Base-by-base conservation (phyloP, 257 asterid species). In the Gentiana macrophylla region DNA sequence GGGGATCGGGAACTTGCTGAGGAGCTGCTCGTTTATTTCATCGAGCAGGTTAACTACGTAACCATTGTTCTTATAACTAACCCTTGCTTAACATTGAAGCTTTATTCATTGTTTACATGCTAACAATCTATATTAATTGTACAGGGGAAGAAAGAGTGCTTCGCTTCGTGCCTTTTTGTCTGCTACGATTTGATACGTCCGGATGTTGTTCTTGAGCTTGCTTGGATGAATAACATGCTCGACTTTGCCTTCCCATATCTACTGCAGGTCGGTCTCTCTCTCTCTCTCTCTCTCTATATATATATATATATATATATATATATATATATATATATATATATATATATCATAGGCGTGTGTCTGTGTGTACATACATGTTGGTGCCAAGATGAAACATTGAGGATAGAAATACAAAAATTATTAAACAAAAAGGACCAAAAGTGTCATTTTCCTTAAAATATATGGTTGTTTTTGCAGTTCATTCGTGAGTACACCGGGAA, bases 1-100 rank as follows among this genome's bases (percentile, higher is more conserved):
- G 99, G 99, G 8, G 97, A 92, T 50, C 99, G 97, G 56, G 97
- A 92, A 79, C 99, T 92, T 69, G 97, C 99, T 8, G 99, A 92
- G 84, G 99, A 88, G 77, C 77, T 92, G 79, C 97, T 88, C 75
- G 89, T 86, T 60, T 92, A 88, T 76, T 92, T 92, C 67, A 82
- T 92, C 57, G 99, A 92, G 60, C 83, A 92, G 97, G 99, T 92
- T 72, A 55, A 60, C 12, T 5, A 50, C 44, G 7, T 10, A 0
- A 33, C 24, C 12, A 37, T 55, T 8, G 49, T 53, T 38, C 41
- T 2, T 52, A 2, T 2, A 8, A 3, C 24, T 24, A 4, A 10
- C 2, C 46, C 46, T 7, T 4, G 9, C 5, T 3, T 41, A 10
- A 41, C 9, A 4, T 60, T 3, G 48, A 52, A 50, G 24, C 51